Evolutionary conservation across 345 rosid species (phyloP).

Genomic region (Gossypium arboreum): DNA sequence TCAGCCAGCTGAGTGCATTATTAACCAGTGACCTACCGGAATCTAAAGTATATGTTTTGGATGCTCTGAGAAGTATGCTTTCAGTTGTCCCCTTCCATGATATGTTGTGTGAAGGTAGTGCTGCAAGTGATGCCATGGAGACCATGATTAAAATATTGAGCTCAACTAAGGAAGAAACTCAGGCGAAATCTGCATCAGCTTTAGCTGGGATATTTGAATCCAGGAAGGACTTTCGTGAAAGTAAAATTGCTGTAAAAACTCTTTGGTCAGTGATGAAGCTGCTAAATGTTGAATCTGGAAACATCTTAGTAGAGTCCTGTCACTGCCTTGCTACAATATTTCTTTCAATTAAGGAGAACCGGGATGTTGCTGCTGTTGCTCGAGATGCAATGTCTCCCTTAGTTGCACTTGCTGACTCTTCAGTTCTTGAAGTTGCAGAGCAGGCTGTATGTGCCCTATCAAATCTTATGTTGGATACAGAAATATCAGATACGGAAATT

Average conservation of each 20-base stretch:
- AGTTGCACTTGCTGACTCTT: constrained; percentile 66
- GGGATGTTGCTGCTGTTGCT: constrained; percentile 85
- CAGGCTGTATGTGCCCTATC: constrained; percentile 92
- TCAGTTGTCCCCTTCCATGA: constrained; percentile 77
- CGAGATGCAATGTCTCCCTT: constrained; percentile 72
- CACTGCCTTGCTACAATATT: constrained; percentile 85
- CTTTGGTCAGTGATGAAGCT: constrained; percentile 72
- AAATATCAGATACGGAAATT: constrained; percentile 66
- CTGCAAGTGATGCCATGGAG: constrained; percentile 98
- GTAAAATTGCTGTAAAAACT: constrained; percentile 75
- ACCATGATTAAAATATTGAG: constrained; percentile 85
- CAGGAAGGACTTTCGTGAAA: constrained; percentile 94
- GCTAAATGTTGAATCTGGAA: constrained; percentile 69
- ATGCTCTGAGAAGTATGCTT: constrained; percentile 94
- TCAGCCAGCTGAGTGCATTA: constrained; percentile 94
- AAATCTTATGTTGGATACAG: constrained; percentile 87
- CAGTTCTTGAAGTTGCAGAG: constrained; percentile 82
- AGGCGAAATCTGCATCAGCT: constrained; percentile 92
- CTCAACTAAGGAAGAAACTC: constrained; percentile 89
- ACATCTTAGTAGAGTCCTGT: constrained; percentile 66
- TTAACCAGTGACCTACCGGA: constrained; percentile 95
- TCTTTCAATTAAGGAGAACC: constrained; percentile 88
- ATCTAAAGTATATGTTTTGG: constrained; percentile 89
- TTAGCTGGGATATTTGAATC: constrained; percentile 79
- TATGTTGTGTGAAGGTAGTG: constrained; percentile 86